Evolutionary conservation across 768 basidiomycete species (phyloP).

Genomic region (Leucosporidium yakuticum): DNA sequence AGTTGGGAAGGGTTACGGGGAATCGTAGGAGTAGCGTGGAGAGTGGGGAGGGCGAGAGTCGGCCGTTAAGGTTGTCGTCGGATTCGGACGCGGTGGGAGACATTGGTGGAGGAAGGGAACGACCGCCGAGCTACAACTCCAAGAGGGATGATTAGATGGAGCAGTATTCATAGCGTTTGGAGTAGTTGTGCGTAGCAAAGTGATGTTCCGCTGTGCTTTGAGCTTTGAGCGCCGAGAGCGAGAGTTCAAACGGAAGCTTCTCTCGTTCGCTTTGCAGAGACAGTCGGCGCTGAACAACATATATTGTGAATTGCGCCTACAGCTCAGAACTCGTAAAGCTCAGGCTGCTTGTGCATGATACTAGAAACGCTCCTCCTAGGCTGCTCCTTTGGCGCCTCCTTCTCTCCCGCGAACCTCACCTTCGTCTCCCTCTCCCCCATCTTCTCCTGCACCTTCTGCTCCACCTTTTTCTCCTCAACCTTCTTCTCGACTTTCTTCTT

Average conservation of each 20-base stretch:
- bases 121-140: background rate
- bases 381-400: background rate
- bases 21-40: no score
- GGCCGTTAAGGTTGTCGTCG: no score
- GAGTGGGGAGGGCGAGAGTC: no score
- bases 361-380: background rate
- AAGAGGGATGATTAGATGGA: background rate
- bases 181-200: background rate
- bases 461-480: slow-evolving; percentile 13
- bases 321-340: slow-evolving; percentile 43
- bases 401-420: background rate
- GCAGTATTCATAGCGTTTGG: background rate
- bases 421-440: background rate
- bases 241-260: no score
- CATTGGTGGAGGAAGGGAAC: no score
- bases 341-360: slow-evolving; percentile 4
- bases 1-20: no score
- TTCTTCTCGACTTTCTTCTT: slow-evolving; percentile 13
- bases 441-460: background rate
- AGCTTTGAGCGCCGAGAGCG: no score
- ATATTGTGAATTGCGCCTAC: no score
- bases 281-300: no score
- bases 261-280: no score
- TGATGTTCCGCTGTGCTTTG: background rate
- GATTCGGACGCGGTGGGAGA: no score